These are phyloP conservation scores for Asterophora parasitica DNA, from an alignment of 768 basidiomycete species.

Conservation along the genomic window DNA sequence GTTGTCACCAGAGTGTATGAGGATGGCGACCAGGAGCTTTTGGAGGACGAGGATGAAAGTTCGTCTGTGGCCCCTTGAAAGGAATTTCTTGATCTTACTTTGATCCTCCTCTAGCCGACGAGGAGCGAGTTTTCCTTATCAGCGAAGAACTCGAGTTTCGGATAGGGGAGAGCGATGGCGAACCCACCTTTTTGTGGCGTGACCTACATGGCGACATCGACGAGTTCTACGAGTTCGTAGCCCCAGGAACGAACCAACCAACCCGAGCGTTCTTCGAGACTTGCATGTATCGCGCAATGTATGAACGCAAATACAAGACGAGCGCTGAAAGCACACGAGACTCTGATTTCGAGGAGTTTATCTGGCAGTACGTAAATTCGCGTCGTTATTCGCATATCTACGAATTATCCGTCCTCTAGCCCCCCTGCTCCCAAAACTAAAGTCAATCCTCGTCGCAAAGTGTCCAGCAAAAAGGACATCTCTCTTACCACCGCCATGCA, in stretches of 20 bases:
- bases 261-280: constrained; percentile 89
- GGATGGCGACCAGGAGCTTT: constrained; percentile 90
- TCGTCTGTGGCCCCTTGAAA: constrained; percentile 19
- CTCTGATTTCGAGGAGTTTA: constrained; percentile 71
- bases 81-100: neutral
- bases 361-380: constrained; percentile 64
- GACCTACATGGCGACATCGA: constrained; percentile 89
- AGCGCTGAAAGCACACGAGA: constrained; percentile 67
- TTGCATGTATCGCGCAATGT: constrained; percentile 95
- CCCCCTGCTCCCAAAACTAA: constrained; percentile 30
- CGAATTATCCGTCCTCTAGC: constrained; percentile 20
- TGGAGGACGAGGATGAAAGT: constrained; percentile 94
- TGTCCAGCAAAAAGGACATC: constrained; percentile 18
- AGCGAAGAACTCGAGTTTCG: constrained; percentile 88
- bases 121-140: constrained; percentile 89
- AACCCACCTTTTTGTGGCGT: constrained; percentile 85
- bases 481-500: constrained; percentile 4
- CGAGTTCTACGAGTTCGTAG: constrained; percentile 92
- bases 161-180: constrained; percentile 65
- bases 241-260: constrained; percentile 69
- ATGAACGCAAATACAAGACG: constrained; percentile 81
- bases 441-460: constrained; percentile 28
- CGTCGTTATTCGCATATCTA: neutral
- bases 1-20: constrained; percentile 97
- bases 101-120: constrained; percentile 59